Base-by-base conservation (phyloP, 1,284 basidiomycete genomes). In the Cryptococcus sp. region DNA sequence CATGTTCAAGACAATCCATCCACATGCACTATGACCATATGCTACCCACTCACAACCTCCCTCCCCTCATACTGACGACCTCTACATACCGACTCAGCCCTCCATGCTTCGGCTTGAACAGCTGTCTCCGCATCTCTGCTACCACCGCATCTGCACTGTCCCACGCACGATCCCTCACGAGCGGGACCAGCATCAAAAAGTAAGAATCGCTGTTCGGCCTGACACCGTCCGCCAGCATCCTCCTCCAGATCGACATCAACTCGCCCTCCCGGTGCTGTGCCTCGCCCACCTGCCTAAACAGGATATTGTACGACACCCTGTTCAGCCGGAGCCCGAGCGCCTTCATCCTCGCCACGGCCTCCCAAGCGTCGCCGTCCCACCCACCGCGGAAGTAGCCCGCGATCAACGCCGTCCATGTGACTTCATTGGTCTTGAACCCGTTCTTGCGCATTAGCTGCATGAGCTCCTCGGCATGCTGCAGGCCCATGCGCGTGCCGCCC, bases 251-350 rank as follows among this genome's bases (percentile, higher is more conserved):
- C 46, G 67, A 70, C 81, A 77, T 56, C 28, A 33, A 9, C 80
- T 69, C 40, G 85, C 66, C 77, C 11, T 76, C 52, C 23, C 18
- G 35, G 23, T 43, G 47, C 5, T 44, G 50, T 44, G 21, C 50
- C 49, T 80, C 79, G 56, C 89, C 73, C 61, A 83, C 83, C 13
- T 85, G 82, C 55, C 81, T 81, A 57, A 93, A 81, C 46, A 93
- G 78, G 59, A 86, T 82, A 67, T 91, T 86, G 76, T 88, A 91
- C n/a, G 83, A 83, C 28, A 83, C 79, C 40, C 82, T 77, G 61
- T 82, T 85, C 45, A 87, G 79, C 38, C 77, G 72, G 52, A 87
- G 73, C 0, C 80, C 79, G 15, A 80, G 79, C 44, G 67, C 76
- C 67, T 78, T 79, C 86, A 92, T 90, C 62, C 82, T 80, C 47